A percentile compares a stretch with the other conserved stretches of the same genome.
Conservation (phyloP, 192 early-diverging fungal species). For the Coemansia pectinata region DNA sequence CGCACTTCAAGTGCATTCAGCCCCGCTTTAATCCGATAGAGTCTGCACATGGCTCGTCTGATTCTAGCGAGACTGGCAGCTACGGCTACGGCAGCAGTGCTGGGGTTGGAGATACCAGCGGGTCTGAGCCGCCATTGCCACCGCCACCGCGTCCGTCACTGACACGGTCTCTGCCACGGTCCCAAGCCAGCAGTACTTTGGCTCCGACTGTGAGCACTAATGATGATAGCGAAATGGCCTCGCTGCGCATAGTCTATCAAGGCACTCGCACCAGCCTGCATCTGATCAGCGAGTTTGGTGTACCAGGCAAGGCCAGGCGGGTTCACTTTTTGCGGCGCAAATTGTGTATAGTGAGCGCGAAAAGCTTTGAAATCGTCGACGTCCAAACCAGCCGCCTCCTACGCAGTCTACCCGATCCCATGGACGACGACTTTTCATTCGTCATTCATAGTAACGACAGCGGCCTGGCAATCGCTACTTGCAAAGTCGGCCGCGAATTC, state of each 20-base stretch:
- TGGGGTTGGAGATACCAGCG: neutral
- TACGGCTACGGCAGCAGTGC: neutral
- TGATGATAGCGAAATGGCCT: neutral
- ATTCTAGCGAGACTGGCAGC: constrained; percentile 13
- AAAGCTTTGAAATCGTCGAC: constrained; percentile 96
- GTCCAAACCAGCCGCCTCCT: constrained; percentile 37
- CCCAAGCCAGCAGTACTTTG: neutral
- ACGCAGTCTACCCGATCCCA: constrained; percentile 38
- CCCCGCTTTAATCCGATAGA: constrained; percentile 12
- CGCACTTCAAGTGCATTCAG: constrained; percentile 56
- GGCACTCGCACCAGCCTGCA: constrained; percentile 25
- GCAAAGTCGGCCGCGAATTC: constrained; percentile 65
- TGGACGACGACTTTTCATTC: constrained; percentile 56
- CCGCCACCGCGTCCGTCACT: neutral
- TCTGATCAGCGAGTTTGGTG: constrained; percentile 51
- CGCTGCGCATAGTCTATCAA: constrained; percentile 41
- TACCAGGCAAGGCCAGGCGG: constrained; percentile 61
- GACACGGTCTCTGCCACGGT: neutral
- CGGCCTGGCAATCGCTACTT: constrained; percentile 39
- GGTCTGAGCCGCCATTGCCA: neutral
- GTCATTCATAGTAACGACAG: constrained; percentile 20
- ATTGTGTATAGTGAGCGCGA: constrained; percentile 83
- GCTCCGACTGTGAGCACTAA: neutral
- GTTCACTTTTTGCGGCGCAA: constrained; percentile 83
- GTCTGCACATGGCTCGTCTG: constrained; percentile 6